Evolutionary conservation across 176 grass and related monocot species (phyloP), one percentile per base, ranked within the genome.

Genomic region (Triticum dicoccoides): DNA sequence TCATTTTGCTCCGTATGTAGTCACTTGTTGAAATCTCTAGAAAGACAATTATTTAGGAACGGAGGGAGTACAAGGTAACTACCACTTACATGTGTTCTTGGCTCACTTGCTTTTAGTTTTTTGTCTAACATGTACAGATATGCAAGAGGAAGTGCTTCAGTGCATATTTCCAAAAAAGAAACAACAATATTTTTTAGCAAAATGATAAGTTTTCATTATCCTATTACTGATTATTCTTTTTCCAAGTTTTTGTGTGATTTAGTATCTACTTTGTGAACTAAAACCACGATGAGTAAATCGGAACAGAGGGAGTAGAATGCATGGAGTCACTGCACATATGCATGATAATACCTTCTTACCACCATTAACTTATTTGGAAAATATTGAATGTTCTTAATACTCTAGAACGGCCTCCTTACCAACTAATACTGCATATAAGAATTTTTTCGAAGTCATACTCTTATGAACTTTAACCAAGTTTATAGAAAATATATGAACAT

Each of bases 61-160:
- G 24, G 24, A 24, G 24, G 24, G 24, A 24, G 24, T 24, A 33
- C 29, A 88, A 64, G 89, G 89, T 88, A 91, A 85, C 23, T 85
- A 41, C n/a, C 32, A 67, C 63, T 32, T 29, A 14, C 34, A 41
- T 76, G 44, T 44, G 47, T 29, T 76, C 66, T 79, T 75, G 67
- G 3, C 4, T 47, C 8, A 38, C 25, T 69, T 82, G 49, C 17
- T 41, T 79, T 1, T 52, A 29, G 72, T 27, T 63, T 83, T 76
- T 72, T 69, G 2, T 39, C 61, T 77, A 29, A 51, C 17, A 69
- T 76, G 20, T 37, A 34, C 42, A 75, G 6, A 66, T 73, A 5
- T 35, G 21, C 9, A 54, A 54, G 51, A 61, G 11, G 14, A 10
- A 76, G 24, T 79, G 41, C 9, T 70, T 42, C 24, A 30, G 6